Percentiles rank a stretch among this genome's conserved stretches.
phyloP scores from a whole-genome alignment of 768 basidiomycete species.

The Serendipita sp. region DNA sequence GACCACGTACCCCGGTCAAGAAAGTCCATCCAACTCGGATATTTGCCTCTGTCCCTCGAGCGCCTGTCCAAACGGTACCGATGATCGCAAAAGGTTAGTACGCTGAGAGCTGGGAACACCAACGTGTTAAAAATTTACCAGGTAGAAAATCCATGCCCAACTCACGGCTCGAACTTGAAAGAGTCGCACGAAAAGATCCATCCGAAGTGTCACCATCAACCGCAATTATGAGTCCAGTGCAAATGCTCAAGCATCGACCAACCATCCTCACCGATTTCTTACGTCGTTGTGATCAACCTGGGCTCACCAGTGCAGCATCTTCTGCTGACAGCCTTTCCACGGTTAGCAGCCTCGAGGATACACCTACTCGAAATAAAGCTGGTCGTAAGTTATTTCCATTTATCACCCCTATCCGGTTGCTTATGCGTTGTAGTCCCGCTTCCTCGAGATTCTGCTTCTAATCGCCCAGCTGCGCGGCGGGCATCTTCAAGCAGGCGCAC shows the following conservation, averaged over 20 bases:
- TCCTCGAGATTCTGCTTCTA: no score
- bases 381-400: not conserved
- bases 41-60: conserved; percentile 2
- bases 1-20: not conserved
- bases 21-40: not conserved
- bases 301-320: not conserved
- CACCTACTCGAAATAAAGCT: not conserved
- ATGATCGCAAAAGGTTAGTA: not conserved
- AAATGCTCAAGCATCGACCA: not conserved
- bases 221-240: not conserved
- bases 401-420: not conserved
- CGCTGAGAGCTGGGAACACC: not conserved
- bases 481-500: not conserved
- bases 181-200: not conserved
- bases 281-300: not conserved
- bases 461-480: not conserved
- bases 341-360: not conserved
- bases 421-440: not conserved
- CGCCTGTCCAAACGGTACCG: not conserved
- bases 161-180: not conserved
- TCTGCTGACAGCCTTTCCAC: not conserved
- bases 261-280: conserved; percentile 1
- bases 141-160: not conserved
- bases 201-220: not conserved
- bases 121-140: not conserved